Percentiles rank a stretch among this genome's conserved stretches.
These are phyloP conservation scores for Chaetomiaceae sp. DNA, from an alignment of 2,329 filamentous ascomycete genomes.

Conservation along the genomic window DNA sequence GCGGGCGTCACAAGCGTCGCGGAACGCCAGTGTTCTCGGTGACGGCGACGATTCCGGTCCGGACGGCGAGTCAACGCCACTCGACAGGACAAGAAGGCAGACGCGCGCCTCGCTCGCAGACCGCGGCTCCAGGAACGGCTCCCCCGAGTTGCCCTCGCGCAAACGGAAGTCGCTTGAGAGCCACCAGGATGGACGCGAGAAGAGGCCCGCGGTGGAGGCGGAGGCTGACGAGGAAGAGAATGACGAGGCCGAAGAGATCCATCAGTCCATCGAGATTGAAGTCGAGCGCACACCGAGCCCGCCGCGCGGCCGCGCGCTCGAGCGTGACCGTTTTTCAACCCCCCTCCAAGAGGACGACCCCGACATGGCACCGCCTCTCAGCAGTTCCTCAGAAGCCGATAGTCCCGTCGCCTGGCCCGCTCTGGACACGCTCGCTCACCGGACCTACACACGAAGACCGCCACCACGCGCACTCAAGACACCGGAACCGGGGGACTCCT, in stretches of 20 bases:
- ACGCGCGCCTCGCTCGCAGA: constrained; percentile 13
- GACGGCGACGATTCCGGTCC: constrained; percentile 29
- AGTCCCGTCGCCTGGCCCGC: constrained; percentile 48
- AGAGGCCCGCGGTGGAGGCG: constrained; percentile 26
- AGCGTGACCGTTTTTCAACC: constrained; percentile 17
- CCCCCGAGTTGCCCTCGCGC: constrained; percentile 34
- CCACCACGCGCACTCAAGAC: constrained; percentile 31
- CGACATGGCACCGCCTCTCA: constrained; percentile 51
- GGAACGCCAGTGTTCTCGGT: constrained; percentile 12
- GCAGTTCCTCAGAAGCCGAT: constrained; percentile 40
- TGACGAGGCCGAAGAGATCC: constrained; percentile 18
- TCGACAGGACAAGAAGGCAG: constrained; percentile 20
- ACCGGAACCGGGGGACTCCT: constrained; percentile 36
- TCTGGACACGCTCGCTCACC: constrained; percentile 46
- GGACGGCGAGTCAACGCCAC: constrained; percentile 28
- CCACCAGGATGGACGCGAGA: constrained; percentile 33
- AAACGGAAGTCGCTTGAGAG: constrained; percentile 54
- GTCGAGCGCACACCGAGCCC: constrained; percentile 18
- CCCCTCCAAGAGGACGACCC: constrained; percentile 41
- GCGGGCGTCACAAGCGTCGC: constrained; percentile 20
- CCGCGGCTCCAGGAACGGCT: constrained; percentile 3
- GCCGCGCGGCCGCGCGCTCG: constrained; percentile 6
- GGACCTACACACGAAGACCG: constrained; percentile 29
- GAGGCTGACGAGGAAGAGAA: constrained; percentile 7
- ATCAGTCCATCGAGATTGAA: constrained; percentile 26